Percentiles rank a stretch among this genome's conserved stretches.
Conservation (phyloP, 441 rosid genomes). For the Croton setiger region DNA sequence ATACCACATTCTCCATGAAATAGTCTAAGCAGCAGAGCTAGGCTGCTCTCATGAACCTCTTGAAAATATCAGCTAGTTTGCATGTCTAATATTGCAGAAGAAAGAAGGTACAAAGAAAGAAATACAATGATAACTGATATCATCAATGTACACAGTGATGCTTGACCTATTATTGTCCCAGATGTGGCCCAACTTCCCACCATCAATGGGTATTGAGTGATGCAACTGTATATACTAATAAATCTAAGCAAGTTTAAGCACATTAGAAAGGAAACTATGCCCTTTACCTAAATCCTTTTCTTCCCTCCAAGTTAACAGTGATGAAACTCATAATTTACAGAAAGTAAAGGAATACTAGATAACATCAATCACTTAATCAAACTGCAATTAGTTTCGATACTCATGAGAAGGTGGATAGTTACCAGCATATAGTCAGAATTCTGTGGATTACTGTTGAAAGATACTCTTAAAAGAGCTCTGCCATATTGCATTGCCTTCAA, state of each 20-base stretch:
- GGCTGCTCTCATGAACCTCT: background rate
- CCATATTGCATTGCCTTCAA: conserved; percentile 79
- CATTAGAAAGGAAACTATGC: background rate
- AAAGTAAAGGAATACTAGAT: background rate
- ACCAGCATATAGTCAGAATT: conserved; percentile 88
- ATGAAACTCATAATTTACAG: background rate
- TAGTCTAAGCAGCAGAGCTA: conserved; percentile 1
- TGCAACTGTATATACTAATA: background rate
- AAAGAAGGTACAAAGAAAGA: background rate
- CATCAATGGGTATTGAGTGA: background rate
- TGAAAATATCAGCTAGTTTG: background rate
- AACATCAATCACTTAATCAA: background rate
- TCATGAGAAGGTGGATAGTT: conserved; percentile 21
- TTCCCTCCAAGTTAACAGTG: background rate
- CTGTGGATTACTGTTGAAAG: conserved; percentile 42
- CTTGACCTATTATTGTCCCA: background rate
- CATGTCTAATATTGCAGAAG: background rate
- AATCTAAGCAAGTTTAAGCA: background rate
- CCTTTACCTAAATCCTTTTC: conserved; percentile 1
- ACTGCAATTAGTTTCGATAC: conserved; percentile 4
- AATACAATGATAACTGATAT: background rate
- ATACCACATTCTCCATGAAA: background rate
- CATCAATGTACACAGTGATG: no score
- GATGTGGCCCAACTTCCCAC: background rate
- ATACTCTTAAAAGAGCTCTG: conserved; percentile 73